Base-by-base conservation (phyloP, 2,329 filamentous ascomycete genomes). In the Alternaria metachromatica region DNA sequence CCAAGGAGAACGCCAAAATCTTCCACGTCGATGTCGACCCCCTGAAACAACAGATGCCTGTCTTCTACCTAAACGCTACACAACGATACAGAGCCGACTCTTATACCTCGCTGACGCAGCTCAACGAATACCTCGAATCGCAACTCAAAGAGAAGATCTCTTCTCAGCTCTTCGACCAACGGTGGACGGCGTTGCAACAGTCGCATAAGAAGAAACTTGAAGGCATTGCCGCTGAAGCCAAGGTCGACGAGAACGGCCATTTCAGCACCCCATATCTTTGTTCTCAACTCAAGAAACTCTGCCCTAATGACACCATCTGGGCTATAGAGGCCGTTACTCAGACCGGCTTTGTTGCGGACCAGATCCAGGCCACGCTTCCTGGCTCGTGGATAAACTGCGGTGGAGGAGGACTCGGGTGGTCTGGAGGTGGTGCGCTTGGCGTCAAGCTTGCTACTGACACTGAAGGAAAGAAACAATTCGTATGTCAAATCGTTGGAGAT, bases 371-470 rank as follows among this genome's bases (percentile, higher is more conserved):
- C 3, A 89, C 85, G 0, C 74, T 88, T 0, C 92, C 92, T 0
- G 91, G 91, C 0, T 89, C 88, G 0, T 94, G 90, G 90, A 88
- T 95, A 72, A 94, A 94, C 77, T 94, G 92, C 75, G 92, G 92
- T 2, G 92, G 90, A 1, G 92, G 91, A 13, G 92, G 92, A 3
- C 87, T 95, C 0, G 92, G 92, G 2, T 95, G 92, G 92, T 92
- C 89, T 11, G 92, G 92, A 13, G 92, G 92, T 13, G 92, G 72
- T 26, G 90, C 90, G 0, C 78, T 95, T 4, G 92, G 92, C 3
- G 89, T 94, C 74, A 94, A 94, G 76, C 85, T 95, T 8, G 92
- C 91, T 0, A 84, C 85, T 0, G 86, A 90, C 54, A 78, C 79
- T 3, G 79, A 84, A 63, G 81, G 84, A 37, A 73, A 74, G 56